These are phyloP conservation scores for Rutstroemia sp. DNA, from an alignment of 2,329 filamentous ascomycete genomes.

Conservation along the genomic window DNA sequence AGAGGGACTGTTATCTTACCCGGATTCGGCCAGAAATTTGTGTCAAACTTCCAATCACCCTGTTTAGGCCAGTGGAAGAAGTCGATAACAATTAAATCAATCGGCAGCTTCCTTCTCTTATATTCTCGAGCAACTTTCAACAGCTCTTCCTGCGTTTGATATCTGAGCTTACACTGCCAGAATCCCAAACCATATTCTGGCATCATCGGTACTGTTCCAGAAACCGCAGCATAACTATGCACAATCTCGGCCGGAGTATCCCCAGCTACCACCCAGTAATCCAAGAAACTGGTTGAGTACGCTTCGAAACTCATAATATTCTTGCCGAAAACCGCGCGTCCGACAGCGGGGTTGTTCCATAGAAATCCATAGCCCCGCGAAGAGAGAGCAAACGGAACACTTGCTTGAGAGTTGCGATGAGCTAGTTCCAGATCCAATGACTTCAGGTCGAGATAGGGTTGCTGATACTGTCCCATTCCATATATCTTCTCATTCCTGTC, in stretches of 20 bases:
- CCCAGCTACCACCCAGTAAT: constrained; percentile 58
- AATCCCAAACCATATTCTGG: constrained; percentile 61
- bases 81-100: constrained; percentile 60
- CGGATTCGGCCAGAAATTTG: constrained; percentile 55
- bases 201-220: constrained; percentile 58
- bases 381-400: constrained; percentile 54
- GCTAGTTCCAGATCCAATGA: constrained; percentile 56
- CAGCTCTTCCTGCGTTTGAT: constrained; percentile 58
- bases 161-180: constrained; percentile 61
- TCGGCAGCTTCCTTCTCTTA: constrained; percentile 43
- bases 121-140: constrained; percentile 54
- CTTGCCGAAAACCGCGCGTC: constrained; percentile 51
- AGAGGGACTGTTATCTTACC: background rate
- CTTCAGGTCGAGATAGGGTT: constrained; percentile 55
- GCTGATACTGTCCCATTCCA: constrained; percentile 64
- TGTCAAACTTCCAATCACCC: constrained; percentile 62
- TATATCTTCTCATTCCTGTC: constrained; percentile 52
- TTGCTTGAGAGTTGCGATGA: constrained; percentile 60
- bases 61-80: constrained; percentile 63
- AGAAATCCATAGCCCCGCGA: constrained; percentile 55
- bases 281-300: constrained; percentile 46
- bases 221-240: constrained; percentile 46
- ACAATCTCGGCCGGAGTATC: constrained; percentile 48
- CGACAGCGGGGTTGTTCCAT: constrained; percentile 60
- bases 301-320: constrained; percentile 57